These are phyloP conservation scores for Wickerhamomyces bisporus DNA, from an alignment of 805 yeast genomes.

Conservation along the genomic window DNA sequence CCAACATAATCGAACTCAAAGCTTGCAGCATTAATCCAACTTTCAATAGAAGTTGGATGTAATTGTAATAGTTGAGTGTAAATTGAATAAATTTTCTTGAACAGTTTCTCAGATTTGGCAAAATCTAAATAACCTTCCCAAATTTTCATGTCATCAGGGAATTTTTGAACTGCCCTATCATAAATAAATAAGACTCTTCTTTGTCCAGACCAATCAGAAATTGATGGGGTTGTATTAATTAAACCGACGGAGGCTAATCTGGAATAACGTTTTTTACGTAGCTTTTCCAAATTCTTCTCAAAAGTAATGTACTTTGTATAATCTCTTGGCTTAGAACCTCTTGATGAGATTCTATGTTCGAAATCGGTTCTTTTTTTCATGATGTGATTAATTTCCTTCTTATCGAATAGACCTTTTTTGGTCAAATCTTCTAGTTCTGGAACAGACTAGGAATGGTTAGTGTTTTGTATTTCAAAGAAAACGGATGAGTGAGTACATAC, in stretches of 20 bases:
- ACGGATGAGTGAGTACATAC: too few relatives aligned
- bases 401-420: conserved; percentile 73
- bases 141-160: conserved; percentile 67
- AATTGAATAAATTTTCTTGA: conserved; percentile 67
- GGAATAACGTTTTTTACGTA: conserved; percentile 65
- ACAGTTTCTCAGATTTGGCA: conserved; percentile 62
- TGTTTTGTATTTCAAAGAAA: too few relatives aligned
- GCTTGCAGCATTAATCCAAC: conserved; percentile 94
- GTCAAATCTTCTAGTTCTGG: conserved; percentile 90
- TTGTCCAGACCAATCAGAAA: conserved; percentile 84
- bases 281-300: conserved; percentile 72
- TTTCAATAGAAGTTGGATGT: conserved; percentile 86
- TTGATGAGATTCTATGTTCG: conserved; percentile 81
- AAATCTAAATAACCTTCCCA: conserved; percentile 76
- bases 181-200: conserved; percentile 77
- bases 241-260: conserved; percentile 53
- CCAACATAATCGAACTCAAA: conserved; percentile 88
- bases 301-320: conserved; percentile 74
- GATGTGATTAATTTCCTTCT: conserved; percentile 74
- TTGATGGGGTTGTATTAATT: conserved; percentile 53
- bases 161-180: conserved; percentile 76
- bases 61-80: conserved; percentile 74
- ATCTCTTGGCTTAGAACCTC: conserved; percentile 77
- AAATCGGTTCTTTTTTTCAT: conserved; percentile 94
- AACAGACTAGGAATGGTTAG: conserved; percentile 42